phyloP scores from a whole-genome alignment of 2,329 filamentous ascomycete species.

The Dichotomopilus funicola region DNA sequence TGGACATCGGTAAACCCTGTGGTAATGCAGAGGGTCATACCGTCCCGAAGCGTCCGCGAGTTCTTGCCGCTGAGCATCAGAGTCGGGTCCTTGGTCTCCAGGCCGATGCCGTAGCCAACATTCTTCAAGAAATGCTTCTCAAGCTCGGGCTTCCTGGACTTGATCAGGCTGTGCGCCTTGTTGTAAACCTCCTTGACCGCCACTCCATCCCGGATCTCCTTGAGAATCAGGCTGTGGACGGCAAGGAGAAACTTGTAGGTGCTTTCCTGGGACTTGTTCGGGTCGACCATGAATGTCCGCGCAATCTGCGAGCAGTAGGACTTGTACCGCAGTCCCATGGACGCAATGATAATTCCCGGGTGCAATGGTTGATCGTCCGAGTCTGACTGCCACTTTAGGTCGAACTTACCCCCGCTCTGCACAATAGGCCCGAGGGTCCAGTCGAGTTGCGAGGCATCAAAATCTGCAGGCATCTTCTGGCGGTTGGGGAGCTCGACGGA shows the following conservation, averaged over 20 bases:
- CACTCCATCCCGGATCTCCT: conserved; percentile 82
- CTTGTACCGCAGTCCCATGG: conserved; percentile 88
- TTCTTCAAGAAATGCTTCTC: conserved; percentile 94
- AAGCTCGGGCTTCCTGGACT: conserved; percentile 86
- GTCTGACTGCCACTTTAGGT: conserved; percentile 72
- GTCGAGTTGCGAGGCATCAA: conserved; percentile 83
- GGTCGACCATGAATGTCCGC: conserved; percentile 92
- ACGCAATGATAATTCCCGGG: conserved; percentile 87
- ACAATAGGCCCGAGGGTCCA: conserved; percentile 89
- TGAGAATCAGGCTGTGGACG: conserved; percentile 84
- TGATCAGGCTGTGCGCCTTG: conserved; percentile 75
- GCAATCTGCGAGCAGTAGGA: conserved; percentile 91
- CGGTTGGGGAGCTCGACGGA: conserved; percentile 62
- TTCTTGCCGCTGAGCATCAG: conserved; percentile 86
- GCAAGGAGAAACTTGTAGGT: conserved; percentile 85
- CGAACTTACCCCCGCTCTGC: conserved; percentile 93
- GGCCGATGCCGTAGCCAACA: conserved; percentile 84
- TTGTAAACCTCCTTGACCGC: conserved; percentile 83
- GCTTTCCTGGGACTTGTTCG: conserved; percentile 89
- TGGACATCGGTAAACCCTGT: conserved; percentile 86
- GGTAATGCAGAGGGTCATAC: conserved; percentile 91
- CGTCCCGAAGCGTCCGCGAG: conserved; percentile 74
- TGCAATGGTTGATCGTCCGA: conserved; percentile 78
- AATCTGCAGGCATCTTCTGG: conserved; percentile 74
- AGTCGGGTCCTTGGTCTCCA: conserved; percentile 80